Evolutionary conservation across 768 basidiomycete genomes (phyloP).

Genomic region (Paxillus rubicundulus): DNA sequence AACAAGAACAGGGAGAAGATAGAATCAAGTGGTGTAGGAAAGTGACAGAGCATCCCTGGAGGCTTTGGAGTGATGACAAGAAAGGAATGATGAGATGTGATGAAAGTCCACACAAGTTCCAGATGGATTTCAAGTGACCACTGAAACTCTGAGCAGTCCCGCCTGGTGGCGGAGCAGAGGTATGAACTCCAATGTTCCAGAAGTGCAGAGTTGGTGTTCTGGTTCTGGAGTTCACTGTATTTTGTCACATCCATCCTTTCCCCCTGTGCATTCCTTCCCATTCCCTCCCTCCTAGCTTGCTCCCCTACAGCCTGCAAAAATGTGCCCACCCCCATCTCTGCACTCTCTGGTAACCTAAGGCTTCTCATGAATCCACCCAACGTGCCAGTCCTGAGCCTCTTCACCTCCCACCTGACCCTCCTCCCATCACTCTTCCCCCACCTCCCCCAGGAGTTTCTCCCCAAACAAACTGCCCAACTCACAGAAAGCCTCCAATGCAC

Average conservation of each 20-base stretch:
- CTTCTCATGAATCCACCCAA: constrained; percentile 71
- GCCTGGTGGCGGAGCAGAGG: too few relatives aligned
- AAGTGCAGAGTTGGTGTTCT: too few relatives aligned
- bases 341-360: constrained; percentile 82
- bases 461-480: constrained; percentile 34
- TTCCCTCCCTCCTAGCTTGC: constrained; percentile 56
- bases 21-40: too few relatives aligned
- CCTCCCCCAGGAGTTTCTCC: constrained; percentile 73
- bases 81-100: too few relatives aligned
- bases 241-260: constrained; percentile 86
- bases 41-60: too few relatives aligned
- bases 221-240: too few relatives aligned
- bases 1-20: too few relatives aligned
- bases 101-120: too few relatives aligned
- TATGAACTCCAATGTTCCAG: too few relatives aligned
- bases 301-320: constrained; percentile 81
- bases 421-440: constrained; percentile 73
- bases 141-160: too few relatives aligned
- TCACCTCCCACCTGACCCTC: constrained; percentile 66
- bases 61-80: too few relatives aligned
- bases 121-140: too few relatives aligned
- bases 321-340: constrained; percentile 71
- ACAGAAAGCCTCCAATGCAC: constrained; percentile 67
- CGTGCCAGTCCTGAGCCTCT: constrained; percentile 73
- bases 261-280: constrained; percentile 12